A percentile compares a stretch with the other conserved stretches of the same genome.
Conservation (phyloP, 345 rosid genomes). For the Cardamine resedifolia region DNA sequence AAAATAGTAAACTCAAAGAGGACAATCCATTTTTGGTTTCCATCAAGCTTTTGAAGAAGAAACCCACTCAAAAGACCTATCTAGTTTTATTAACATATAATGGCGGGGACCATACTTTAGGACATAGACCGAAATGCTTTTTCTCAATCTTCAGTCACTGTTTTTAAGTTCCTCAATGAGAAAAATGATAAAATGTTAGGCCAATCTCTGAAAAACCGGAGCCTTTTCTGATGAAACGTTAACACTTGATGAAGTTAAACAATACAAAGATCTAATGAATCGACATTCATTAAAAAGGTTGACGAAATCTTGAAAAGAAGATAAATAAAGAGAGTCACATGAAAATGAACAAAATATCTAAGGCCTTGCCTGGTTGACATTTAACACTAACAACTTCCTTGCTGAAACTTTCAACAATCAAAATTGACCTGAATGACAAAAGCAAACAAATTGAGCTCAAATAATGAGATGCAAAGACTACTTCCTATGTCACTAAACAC, state of each 20-base stretch:
- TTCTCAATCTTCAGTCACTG: conserved; percentile 42
- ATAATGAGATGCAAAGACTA: conserved; percentile 26
- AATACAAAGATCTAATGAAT: conserved; percentile 19
- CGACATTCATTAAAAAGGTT: not conserved
- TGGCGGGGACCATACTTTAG: conserved; percentile 65
- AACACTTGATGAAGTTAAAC: conserved; percentile 1
- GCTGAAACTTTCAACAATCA: not conserved
- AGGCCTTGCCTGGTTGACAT: conserved; percentile 11
- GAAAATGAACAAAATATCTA: not conserved
- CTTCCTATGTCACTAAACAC: not conserved
- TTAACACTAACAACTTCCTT: not conserved
- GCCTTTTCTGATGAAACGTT: not conserved
- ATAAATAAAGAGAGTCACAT: conserved; percentile 1
- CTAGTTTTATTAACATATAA: conserved; percentile 42
- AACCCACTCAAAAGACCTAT: conserved; percentile 54
- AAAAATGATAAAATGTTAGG: conserved; percentile 19
- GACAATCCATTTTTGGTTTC: conserved; percentile 44
- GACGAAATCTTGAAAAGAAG: conserved; percentile 23
- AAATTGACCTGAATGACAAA: conserved; percentile 3
- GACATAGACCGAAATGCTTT: conserved; percentile 50
- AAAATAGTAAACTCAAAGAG: conserved; percentile 35
- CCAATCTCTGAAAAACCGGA: conserved; percentile 10
- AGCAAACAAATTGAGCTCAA: conserved; percentile 3
- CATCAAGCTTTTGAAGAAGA: conserved; percentile 48
- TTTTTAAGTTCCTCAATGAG: conserved; percentile 39